These are phyloP conservation scores for Byssochlamys sp. DNA, from an alignment of 2,329 filamentous ascomycete genomes.

Conservation along the genomic window DNA sequence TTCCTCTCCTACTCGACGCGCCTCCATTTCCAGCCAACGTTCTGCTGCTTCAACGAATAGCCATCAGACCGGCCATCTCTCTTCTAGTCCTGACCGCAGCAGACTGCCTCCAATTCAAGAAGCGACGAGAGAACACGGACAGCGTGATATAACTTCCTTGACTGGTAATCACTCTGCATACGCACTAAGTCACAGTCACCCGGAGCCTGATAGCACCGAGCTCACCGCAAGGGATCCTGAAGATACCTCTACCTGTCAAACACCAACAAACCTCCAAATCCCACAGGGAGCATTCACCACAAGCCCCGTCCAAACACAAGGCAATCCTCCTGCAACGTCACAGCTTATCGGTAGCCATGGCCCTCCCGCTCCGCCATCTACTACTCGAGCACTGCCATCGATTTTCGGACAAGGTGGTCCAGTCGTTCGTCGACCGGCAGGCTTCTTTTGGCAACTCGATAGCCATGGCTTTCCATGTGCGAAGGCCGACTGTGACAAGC, in stretches of 20 bases:
- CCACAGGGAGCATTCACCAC: background rate
- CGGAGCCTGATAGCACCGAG: background rate
- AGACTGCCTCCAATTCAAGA: slow-evolving; percentile 8
- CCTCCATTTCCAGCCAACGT: background rate
- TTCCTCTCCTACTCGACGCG: background rate
- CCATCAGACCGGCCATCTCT: background rate
- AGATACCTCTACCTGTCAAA: background rate
- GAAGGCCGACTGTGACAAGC: slow-evolving; percentile 16
- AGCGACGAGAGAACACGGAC: background rate
- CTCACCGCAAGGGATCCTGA: background rate
- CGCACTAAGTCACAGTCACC: background rate
- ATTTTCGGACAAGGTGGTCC: slow-evolving; percentile 7
- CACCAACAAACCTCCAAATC: background rate
- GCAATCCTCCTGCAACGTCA: background rate
- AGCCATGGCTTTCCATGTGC: slow-evolving; percentile 39
- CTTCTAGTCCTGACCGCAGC: slow-evolving; percentile 1
- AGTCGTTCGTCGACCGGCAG: slow-evolving; percentile 8
- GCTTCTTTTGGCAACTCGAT: slow-evolving; percentile 36
- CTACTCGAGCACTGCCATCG: background rate
- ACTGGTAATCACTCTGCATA: background rate
- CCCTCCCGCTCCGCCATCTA: background rate
- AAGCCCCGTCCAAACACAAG: background rate
- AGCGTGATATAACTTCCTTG: background rate
- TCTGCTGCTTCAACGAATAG: background rate
- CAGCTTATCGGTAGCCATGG: slow-evolving; percentile 1